Base-by-base conservation (phyloP, 768 basidiomycete genomes). In the Kwoniella sp. region DNA sequence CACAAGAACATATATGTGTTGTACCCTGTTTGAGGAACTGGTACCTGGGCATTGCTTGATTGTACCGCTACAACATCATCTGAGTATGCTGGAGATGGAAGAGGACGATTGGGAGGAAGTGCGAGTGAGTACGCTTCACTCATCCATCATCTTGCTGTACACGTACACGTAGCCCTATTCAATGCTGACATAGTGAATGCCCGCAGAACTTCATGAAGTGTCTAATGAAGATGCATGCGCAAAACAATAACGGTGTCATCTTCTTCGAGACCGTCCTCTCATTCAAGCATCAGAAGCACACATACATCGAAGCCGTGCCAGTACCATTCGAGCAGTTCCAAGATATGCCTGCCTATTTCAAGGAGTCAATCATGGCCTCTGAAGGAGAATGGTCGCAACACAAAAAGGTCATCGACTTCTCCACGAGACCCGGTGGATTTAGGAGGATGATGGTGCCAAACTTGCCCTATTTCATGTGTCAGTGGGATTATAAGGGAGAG, bases 81-180 rank as follows among this genome's bases (percentile, higher is more conserved):
- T 98, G 50, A 88, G 87, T 48, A 90, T 88, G 84, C 83, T 99
- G 2, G 95, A 98, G 79, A 90, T 87, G 27, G 95, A 99, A 68
- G 93, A 98, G 67, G 95, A 99, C 72, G 89, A 94, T 24, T 99
- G 95, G 95, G 95, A 98, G 66, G 95, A 98, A 85, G 88, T 92
- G 62, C 85, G 85, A 81, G 95, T 95, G 74, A 59, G 88, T 72
- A 10, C 27, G 50, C 8, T 52, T 24, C 26, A 17, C 17, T n/a
- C n/a, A n/a, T n/a, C n/a, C n/a, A n/a, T n/a, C n/a, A n/a, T n/a
- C n/a, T n/a, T n/a, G n/a, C n/a, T n/a, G n/a, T n/a, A n/a, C n/a
- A n/a, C n/a, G n/a, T n/a, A n/a, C n/a, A n/a, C n/a, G n/a, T n/a
- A n/a, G n/a, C n/a, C n/a, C n/a, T n/a, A n/a, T n/a, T n/a, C n/a